phyloP scores from a whole-genome alignment of 2,329 filamentous ascomycete genomes.

The Colletotrichum navitas region DNA sequence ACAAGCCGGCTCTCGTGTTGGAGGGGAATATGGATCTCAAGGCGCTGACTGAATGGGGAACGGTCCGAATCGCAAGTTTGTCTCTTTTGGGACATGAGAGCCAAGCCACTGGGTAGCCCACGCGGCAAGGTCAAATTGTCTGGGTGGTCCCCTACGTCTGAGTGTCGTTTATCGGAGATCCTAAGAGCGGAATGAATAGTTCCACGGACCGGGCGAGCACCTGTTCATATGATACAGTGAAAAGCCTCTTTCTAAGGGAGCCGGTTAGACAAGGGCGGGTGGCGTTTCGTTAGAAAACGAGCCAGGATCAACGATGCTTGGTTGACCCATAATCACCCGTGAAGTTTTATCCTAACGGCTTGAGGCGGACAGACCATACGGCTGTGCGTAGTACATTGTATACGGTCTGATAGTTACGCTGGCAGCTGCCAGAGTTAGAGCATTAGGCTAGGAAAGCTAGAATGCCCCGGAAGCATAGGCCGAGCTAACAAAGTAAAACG shows the following conservation, averaged over 20 bases:
- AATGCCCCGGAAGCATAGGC: neutral
- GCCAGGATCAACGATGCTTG: constrained; percentile 11
- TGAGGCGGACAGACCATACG: neutral
- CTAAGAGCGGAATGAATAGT: neutral
- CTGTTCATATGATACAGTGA: constrained; percentile 3
- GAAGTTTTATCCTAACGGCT: constrained; percentile 2
- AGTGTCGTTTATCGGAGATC: constrained; percentile 34
- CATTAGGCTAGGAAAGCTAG: no score
- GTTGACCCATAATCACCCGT: neutral
- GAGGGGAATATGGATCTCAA: constrained; percentile 1
- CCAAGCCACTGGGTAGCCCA: constrained; percentile 30
- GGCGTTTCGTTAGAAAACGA: constrained; percentile 24
- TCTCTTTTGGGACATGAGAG: constrained; percentile 36
- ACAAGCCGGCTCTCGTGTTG: constrained; percentile 29
- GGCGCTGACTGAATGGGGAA: constrained; percentile 22
- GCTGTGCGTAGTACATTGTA: no score
- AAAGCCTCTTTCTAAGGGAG: constrained; percentile 1
- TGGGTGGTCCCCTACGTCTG: neutral
- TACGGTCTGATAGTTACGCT: neutral
- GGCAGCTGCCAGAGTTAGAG: neutral
- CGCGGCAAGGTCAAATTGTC: neutral
- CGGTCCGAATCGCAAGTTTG: constrained; percentile 40
- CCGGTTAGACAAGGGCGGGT: neutral
- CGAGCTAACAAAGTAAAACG: neutral
- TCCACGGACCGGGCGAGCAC: constrained; percentile 14